These are phyloP conservation scores for Trametes cingulata DNA, from an alignment of 768 basidiomycete species.

Conservation along the genomic window DNA sequence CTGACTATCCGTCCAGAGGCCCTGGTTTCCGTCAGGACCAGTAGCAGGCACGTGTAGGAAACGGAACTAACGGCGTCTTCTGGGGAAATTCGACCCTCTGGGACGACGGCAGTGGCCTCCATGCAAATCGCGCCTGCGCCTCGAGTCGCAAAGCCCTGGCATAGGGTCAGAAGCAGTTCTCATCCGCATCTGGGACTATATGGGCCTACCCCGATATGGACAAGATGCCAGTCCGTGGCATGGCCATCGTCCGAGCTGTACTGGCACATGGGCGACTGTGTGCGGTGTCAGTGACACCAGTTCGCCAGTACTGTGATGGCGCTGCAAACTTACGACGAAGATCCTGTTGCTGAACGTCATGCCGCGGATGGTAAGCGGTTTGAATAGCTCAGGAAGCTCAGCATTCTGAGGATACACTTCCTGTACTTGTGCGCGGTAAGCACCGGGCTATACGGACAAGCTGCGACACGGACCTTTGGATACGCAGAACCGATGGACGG, in stretches of 20 bases:
- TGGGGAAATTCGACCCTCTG: constrained; percentile 77
- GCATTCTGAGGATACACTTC: constrained; percentile 48
- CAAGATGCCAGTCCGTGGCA: constrained; percentile 82
- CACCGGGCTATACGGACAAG: neutral
- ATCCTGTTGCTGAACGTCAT: constrained; percentile 75
- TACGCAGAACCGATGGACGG: constrained; percentile 52
- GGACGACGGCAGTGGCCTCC: constrained; percentile 74
- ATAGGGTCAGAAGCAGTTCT: neutral
- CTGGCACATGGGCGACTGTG: constrained; percentile 78
- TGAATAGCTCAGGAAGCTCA: constrained; percentile 59
- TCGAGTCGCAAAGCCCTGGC: constrained; percentile 62
- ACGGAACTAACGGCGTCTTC: constrained; percentile 57
- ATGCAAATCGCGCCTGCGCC: constrained; percentile 70
- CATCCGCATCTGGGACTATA: neutral
- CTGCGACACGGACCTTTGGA: constrained; percentile 30
- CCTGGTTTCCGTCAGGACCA: constrained; percentile 34
- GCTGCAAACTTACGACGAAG: constrained; percentile 50
- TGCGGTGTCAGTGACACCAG: neutral
- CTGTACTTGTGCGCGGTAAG: constrained; percentile 21
- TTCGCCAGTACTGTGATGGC: neutral
- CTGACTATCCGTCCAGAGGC: constrained; percentile 77
- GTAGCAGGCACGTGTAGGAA: neutral
- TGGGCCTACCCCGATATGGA: constrained; percentile 63
- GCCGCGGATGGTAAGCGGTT: constrained; percentile 60
- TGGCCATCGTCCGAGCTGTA: constrained; percentile 76